These are phyloP conservation scores for Colletotrichum acutatum DNA, from an alignment of 2,329 filamentous ascomycete species.

Conservation along the genomic window DNA sequence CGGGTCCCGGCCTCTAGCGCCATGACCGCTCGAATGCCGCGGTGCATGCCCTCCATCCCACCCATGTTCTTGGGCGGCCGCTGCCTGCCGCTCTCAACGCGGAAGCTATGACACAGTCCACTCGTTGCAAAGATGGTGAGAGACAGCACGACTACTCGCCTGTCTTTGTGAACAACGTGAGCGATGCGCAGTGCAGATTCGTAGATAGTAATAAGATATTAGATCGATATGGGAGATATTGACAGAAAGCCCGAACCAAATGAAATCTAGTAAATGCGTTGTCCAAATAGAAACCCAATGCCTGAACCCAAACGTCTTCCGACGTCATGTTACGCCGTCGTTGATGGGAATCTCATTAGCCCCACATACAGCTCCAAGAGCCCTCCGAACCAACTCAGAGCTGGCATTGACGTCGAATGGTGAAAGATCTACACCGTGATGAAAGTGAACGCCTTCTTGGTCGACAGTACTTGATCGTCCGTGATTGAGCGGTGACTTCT, in stretches of 20 bases:
- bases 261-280: not conserved
- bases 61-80: not conserved
- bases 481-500: not conserved
- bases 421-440: not conserved
- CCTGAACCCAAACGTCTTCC: not conserved
- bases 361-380: not conserved
- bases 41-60: not conserved
- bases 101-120: not conserved
- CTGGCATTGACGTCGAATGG: not conserved
- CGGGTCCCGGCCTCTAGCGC: not conserved
- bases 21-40: not conserved
- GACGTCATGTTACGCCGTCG: not conserved
- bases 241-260: not conserved
- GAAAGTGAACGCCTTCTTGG: not conserved
- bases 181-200: not conserved
- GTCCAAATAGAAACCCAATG: not conserved
- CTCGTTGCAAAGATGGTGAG: not conserved
- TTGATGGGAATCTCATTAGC: not conserved
- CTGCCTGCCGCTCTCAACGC: not conserved
- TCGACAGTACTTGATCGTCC: not conserved
- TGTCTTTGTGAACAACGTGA: not conserved
- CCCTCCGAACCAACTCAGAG: not conserved
- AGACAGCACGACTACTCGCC: no score
- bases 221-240: not conserved
- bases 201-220: not conserved